Evolutionary conservation across 768 basidiomycete species (phyloP).

Genomic region (Hygrocybe coccinea): DNA sequence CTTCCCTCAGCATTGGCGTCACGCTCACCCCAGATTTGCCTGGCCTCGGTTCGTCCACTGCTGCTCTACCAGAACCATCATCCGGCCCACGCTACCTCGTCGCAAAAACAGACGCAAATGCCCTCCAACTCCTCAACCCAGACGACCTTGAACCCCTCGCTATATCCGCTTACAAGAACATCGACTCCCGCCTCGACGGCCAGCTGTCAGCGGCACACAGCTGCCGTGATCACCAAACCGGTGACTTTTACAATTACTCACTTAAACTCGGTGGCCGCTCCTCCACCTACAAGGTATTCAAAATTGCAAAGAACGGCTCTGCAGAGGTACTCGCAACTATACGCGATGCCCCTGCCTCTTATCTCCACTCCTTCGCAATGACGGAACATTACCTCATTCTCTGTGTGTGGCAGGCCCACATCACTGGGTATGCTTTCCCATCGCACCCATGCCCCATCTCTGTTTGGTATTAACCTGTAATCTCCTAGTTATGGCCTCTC

Average conservation of each 20-base stretch:
- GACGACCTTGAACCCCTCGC: conserved; percentile 36
- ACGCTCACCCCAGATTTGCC: conserved; percentile 21
- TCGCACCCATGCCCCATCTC: not conserved
- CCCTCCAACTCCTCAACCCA: conserved; percentile 31
- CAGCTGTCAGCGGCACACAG: conserved; percentile 33
- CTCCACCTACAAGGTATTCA: conserved; percentile 32
- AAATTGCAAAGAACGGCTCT: conserved; percentile 24
- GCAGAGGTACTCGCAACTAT: conserved; percentile 34
- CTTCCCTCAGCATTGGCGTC: conserved; percentile 14
- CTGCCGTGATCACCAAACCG: conserved; percentile 32
- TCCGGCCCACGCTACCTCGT: conserved; percentile 23
- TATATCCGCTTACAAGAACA: conserved; percentile 20
- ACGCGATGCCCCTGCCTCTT: conserved; percentile 35
- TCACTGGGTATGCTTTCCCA: not conserved
- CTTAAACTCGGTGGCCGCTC: conserved; percentile 22
- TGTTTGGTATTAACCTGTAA: not conserved
- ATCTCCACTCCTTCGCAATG: conserved; percentile 35
- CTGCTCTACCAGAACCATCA: not conserved
- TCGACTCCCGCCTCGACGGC: conserved; percentile 33
- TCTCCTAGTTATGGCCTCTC: conserved; percentile 10
- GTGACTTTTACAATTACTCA: conserved; percentile 36
- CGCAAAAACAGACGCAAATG: conserved; percentile 28
- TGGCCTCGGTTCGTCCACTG: conserved; percentile 9
- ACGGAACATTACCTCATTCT: conserved; percentile 35
- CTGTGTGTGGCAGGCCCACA: conserved; percentile 31